Percentiles rank a stretch among this genome's conserved stretches.
Evolutionary conservation across 768 basidiomycete species (phyloP).

Genomic region (Tulasnella sp.): DNA sequence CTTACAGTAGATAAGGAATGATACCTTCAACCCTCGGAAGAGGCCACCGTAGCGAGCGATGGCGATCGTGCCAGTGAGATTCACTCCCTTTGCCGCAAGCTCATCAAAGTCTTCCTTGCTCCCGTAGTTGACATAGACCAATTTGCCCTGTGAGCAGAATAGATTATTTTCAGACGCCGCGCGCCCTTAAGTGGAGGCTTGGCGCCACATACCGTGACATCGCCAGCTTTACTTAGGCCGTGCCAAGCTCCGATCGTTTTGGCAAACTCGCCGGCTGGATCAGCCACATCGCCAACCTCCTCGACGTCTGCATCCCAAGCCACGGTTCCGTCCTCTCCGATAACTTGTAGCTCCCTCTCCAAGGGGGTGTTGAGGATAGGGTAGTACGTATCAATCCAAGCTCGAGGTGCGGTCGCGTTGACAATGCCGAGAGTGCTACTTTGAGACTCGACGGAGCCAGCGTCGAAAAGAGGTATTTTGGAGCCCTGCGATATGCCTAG

Average conservation of each 20-base stretch:
- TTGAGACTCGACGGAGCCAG: constrained; percentile 65
- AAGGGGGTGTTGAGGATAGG: constrained; percentile 80
- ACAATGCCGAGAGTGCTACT: constrained; percentile 59
- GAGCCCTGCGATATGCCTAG: constrained; percentile 43
- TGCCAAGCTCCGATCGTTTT: constrained; percentile 79
- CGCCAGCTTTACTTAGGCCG: constrained; percentile 73
- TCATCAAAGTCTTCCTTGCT: constrained; percentile 67
- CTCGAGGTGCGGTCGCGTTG: constrained; percentile 46
- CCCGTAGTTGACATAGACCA: constrained; percentile 81
- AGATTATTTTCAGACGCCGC: not conserved
- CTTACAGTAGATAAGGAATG: constrained; percentile 19
- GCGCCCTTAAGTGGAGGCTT: not conserved
- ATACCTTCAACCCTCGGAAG: constrained; percentile 83
- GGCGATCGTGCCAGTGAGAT: constrained; percentile 74
- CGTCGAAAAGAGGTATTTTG: constrained; percentile 59
- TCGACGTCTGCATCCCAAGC: constrained; percentile 70
- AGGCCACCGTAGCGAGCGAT: constrained; percentile 56
- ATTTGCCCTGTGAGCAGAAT: constrained; percentile 44
- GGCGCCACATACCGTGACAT: constrained; percentile 44
- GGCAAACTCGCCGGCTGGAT: constrained; percentile 64
- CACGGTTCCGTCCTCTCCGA: constrained; percentile 52
- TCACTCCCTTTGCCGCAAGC: constrained; percentile 59
- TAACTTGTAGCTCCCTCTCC: constrained; percentile 62
- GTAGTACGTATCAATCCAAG: constrained; percentile 87
- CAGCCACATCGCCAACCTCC: constrained; percentile 69